Evolutionary conservation across 805 yeast species (phyloP), one percentile per base, ranked within the genome.

Genomic region (Wickerhamomyces bovis): DNA sequence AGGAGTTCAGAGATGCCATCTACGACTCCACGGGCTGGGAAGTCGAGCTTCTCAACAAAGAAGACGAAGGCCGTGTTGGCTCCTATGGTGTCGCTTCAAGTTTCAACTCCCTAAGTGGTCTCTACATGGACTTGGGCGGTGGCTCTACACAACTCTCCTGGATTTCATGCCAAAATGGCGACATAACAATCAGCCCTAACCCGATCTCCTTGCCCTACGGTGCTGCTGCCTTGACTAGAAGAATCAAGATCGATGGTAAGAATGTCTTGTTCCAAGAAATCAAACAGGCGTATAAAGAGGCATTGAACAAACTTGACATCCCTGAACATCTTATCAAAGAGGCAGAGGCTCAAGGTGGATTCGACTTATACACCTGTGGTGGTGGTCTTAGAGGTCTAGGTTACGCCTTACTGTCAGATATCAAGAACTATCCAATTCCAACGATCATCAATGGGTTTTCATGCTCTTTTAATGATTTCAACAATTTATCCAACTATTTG

Each of bases 41-140:
- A 42, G 85, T 84, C 3, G 75, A 75, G 43, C 56, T 83, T 19
- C 62, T 85, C 43, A 71, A 79, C 44, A 78, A 78, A 53, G 78
- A 76, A 45, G 83, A 79, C 44, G 94, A 85, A 55, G 86, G 85
- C 20, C 68, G 73, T 51, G 70, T 81, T 12, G 88, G 86, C 11
- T 80, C 85, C 0, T 80, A 78, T 56, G 92, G 90, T 23, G 86
- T 85, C 6, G 85, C 87, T 0, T 80, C 89, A 0, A 80, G 89
- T 0, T 82, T 82, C 59, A 77, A 81, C 59, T 75, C 77, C 19
- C 75, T 82, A 2, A 73, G 78, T 19, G 92, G 92, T 2, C 62
- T 85, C 11, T 82, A 80, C 56, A 74, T 85, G 75, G 90, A 85
- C 57, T 67, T 85, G 42, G 89, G 89, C 8, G 89, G 89, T 26